Base-by-base conservation (phyloP, 2,329 filamentous ascomycete genomes). In the Plenodomus biglobosus region DNA sequence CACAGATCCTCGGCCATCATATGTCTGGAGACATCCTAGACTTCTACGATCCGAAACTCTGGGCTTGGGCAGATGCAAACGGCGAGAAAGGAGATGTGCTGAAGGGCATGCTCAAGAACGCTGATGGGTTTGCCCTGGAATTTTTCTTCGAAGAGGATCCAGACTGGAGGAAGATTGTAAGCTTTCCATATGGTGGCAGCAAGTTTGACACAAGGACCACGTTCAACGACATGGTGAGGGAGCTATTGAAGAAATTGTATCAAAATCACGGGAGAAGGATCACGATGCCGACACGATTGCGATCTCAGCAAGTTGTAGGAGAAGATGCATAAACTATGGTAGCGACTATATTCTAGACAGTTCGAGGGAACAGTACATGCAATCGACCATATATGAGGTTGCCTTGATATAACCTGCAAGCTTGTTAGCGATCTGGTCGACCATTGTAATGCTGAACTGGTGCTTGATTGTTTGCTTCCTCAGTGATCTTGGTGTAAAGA, bases 401-500 rank as follows among this genome's bases (percentile, higher is more conserved):
- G n/a, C 19, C 15, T 30, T 40, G n/a, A 8, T 6, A 32, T 27
- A 22, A 11, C 6, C 61, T 64, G 53, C 47, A 55, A 38, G 43
- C 51, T 53, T 58, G 59, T 67, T 55, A 67, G 64, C 54, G n/a
- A 45, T 21, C 40, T 42, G 8, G 41, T 43, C 10, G 38, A 34
- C 44, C 24, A 39, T 24, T 49, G 42, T 27, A 35, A 20, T 44
- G 41, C 47, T 45, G 48, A 59, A 41, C 53, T 58, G 46, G 41
- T 37, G 46, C 48, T 38, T 41, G 22, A 16, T 53, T 44, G 48
- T 37, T 17, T 48, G 40, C 48, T 64, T 72, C 79, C 80, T 85
- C 82, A 85, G 82, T 81, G 82, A 85, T 85, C 82, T 85, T 85
- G 82, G 82, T 85, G 80, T 64, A 61, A 78, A 78, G 71, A 77